phyloP scores from a whole-genome alignment of 257 asterid species.

The Petunia secreta region DNA sequence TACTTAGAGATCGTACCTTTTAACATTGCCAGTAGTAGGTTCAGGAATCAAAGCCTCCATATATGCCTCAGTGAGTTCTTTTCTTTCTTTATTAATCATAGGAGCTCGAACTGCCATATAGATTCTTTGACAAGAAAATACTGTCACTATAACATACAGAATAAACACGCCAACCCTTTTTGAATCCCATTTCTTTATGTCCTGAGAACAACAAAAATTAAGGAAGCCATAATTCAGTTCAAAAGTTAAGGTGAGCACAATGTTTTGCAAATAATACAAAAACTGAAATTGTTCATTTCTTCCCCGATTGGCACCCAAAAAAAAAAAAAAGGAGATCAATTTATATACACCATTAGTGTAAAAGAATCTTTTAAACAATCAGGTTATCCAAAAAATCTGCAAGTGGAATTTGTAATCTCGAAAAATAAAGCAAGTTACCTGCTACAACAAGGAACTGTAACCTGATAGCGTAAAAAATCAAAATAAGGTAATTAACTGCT shows the following conservation, averaged over 20 bases:
- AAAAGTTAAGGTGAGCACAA: neutral
- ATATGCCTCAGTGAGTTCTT: slow-evolving; percentile 79
- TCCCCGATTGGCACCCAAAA: neutral
- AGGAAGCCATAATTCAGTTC: neutral
- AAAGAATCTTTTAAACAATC: no score
- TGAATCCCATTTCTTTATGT: slow-evolving; percentile 77
- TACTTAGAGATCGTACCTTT: slow-evolving; percentile 46
- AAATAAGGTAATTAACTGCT: no score
- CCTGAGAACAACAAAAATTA: slow-evolving; percentile 52
- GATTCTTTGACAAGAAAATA: slow-evolving; percentile 62
- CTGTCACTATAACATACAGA: slow-evolving; percentile 53
- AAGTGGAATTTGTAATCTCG: no score
- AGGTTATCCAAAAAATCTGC: no score
- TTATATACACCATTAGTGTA: no score
- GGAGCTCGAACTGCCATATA: slow-evolving; percentile 80
- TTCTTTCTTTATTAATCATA: slow-evolving; percentile 64
- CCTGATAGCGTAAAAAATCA: no score
- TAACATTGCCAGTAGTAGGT: slow-evolving; percentile 83
- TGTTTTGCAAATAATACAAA: neutral
- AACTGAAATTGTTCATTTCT: neutral
- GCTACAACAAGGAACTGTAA: no score
- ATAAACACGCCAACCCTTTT: slow-evolving; percentile 72
- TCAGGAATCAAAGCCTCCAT: slow-evolving; percentile 97
- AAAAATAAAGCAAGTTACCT: no score
- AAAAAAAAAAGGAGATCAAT: no score